Evolutionary conservation across 106 monocot species (phyloP).

Genomic region (Allium fistulosum): DNA sequence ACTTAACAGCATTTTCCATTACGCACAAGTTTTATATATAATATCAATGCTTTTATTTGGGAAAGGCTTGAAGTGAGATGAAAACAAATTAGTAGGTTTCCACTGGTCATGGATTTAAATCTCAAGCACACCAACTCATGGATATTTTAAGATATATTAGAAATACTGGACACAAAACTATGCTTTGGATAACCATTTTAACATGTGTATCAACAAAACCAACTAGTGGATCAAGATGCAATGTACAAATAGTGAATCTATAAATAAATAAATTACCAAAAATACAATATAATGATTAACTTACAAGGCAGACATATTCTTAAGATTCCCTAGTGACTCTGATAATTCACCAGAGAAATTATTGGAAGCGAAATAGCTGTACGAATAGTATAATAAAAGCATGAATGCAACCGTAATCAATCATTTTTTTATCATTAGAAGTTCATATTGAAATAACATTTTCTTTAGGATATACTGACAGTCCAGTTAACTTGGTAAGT

Average conservation of each 20-base stretch:
- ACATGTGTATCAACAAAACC: too few species aligned
- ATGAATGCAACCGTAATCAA: not conserved
- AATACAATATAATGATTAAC: not conserved
- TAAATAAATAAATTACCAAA: not conserved
- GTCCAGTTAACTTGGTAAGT: conserved; percentile 7
- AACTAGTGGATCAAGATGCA: not conserved
- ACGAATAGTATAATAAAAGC: not conserved
- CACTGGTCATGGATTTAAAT: too few species aligned
- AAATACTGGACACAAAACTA: too few species aligned
- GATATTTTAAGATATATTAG: too few species aligned
- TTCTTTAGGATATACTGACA: not conserved
- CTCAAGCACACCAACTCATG: too few species aligned
- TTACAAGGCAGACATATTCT: conserved; percentile 34
- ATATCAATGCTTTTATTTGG: too few species aligned
- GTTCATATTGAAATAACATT: not conserved
- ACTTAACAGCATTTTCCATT: too few species aligned
- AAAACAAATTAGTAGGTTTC: too few species aligned
- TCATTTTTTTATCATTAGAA: not conserved
- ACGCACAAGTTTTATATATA: too few species aligned
- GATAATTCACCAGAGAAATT: conserved; percentile 29
- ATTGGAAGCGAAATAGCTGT: conserved; percentile 18
- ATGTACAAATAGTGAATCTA: not conserved
- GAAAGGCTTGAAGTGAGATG: too few species aligned
- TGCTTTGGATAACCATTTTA: too few species aligned
- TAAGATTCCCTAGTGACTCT: conserved; percentile 33